Percentiles rank a stretch among this genome's conserved stretches.
Conservation (phyloP, 495 filamentous ascomycete genomes). For the Aspergillus wentii region DNA sequence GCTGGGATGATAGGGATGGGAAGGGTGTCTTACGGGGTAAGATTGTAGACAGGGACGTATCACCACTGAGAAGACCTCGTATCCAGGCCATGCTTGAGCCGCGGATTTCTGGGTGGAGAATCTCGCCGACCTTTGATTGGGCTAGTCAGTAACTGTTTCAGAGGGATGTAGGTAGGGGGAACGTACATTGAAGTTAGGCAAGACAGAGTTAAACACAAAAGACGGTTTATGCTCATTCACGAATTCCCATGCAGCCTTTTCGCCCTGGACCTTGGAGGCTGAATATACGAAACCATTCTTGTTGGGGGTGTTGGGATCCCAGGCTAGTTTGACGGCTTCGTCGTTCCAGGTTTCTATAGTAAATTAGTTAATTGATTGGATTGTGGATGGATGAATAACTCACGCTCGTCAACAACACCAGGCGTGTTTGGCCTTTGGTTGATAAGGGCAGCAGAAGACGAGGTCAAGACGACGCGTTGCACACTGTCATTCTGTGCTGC, state of each 20-base stretch:
- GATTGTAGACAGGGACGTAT: slow-evolving; percentile 6
- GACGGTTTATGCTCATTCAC: slow-evolving; percentile 39
- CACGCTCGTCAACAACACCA: slow-evolving; percentile 4
- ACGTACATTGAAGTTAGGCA: slow-evolving; percentile 40
- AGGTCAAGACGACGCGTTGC: slow-evolving; percentile 48
- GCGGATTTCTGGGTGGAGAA: slow-evolving; percentile 20
- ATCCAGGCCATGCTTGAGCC: slow-evolving; percentile 18
- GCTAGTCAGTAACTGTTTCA: neutral
- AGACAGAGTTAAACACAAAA: slow-evolving; percentile 47
- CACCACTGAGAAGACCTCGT: slow-evolving; percentile 18
- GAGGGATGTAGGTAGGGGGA: neutral
- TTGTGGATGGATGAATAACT: no score
- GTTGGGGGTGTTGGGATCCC: slow-evolving; percentile 12
- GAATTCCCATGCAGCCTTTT: slow-evolving; percentile 49
- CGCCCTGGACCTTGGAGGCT: slow-evolving; percentile 50
- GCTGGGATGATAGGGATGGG: neutral
- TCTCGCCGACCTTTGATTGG: slow-evolving; percentile 18
- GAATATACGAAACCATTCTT: slow-evolving; percentile 38
- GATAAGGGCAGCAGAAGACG: slow-evolving; percentile 41
- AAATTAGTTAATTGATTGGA: no score
- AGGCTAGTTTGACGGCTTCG: slow-evolving; percentile 33
- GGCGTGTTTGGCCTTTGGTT: slow-evolving; percentile 1
- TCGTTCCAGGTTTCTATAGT: slow-evolving; percentile 43
- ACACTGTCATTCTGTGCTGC: slow-evolving; percentile 39
- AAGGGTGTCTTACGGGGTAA: slow-evolving; percentile 20